Percentiles rank a stretch among this genome's conserved stretches.
phyloP scores from a whole-genome alignment of 1,284 basidiomycete genomes.

The Ustilago esculenta region DNA sequence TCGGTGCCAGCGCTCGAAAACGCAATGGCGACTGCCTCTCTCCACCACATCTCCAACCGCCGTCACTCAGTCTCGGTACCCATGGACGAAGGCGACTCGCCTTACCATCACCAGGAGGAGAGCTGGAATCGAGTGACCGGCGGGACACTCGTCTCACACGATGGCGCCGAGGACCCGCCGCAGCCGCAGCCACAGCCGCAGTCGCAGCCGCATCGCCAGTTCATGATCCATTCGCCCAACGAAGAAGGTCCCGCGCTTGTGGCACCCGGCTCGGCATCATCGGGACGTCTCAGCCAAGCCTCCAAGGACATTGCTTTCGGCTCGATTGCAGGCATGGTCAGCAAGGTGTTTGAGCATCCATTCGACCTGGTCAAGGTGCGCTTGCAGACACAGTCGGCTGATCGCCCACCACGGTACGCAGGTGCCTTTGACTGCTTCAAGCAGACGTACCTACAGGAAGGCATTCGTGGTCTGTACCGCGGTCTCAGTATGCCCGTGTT shows the following conservation, averaged over 20 bases:
- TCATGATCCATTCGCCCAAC: constrained; percentile 40
- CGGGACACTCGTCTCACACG: not conserved
- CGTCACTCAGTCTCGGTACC: constrained; percentile 36
- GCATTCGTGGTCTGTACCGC: constrained; percentile 61
- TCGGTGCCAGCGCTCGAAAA: constrained; percentile 10
- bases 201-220: constrained; percentile 7
- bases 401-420: constrained; percentile 48
- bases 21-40: constrained; percentile 18
- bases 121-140: constrained; percentile 26
- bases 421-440: constrained; percentile 63
- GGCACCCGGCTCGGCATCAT: constrained; percentile 2
- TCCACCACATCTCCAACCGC: not conserved
- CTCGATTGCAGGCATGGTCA: constrained; percentile 63
- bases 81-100: constrained; percentile 41
- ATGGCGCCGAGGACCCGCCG: not conserved
- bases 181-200: not conserved
- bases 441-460: constrained; percentile 56
- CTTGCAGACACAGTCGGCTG: constrained; percentile 61
- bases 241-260: constrained; percentile 26
- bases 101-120: constrained; percentile 32
- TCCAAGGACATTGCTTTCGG: constrained; percentile 64
- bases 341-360: constrained; percentile 65
- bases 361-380: constrained; percentile 66
- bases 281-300: constrained; percentile 52
- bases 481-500: constrained; percentile 87